Conservation (phyloP, 2,329 filamentous ascomycete species). For the Sclerotinia glacialis region DNA sequence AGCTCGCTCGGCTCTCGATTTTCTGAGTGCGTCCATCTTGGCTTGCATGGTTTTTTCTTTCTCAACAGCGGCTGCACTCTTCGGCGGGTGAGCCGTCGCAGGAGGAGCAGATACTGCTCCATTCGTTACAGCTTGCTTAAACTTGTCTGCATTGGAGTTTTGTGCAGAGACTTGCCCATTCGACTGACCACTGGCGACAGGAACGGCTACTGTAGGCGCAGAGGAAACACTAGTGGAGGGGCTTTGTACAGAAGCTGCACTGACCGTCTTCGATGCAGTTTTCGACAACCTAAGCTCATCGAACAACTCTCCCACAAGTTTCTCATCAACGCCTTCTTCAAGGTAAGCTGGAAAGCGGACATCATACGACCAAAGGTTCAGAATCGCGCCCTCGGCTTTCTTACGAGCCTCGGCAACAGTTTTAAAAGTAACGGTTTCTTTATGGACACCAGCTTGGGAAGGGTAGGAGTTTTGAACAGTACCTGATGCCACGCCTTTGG, state of each 20-base stretch:
- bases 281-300: slow-evolving; percentile 59
- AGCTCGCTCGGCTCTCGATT: slow-evolving; percentile 49
- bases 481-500: background rate
- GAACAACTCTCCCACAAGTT: slow-evolving; percentile 63
- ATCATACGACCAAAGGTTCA: slow-evolving; percentile 62
- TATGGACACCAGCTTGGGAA: background rate
- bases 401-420: slow-evolving; percentile 41
- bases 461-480: background rate
- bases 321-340: slow-evolving; percentile 66
- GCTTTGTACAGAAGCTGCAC: slow-evolving; percentile 8
- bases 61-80: slow-evolving; percentile 51
- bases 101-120: background rate
- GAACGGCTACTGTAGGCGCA: background rate
- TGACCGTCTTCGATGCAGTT: slow-evolving; percentile 31
- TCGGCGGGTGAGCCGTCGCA: slow-evolving; percentile 24
- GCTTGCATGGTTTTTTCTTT: slow-evolving; percentile 72
- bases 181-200: background rate
- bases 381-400: slow-evolving; percentile 64
- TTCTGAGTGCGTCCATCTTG: slow-evolving; percentile 73
- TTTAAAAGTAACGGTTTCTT: slow-evolving; percentile 7
- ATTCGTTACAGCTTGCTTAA: slow-evolving; percentile 6
- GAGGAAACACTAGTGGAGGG: slow-evolving; percentile 10
- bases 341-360: slow-evolving; percentile 73
- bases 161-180: background rate
- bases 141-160: background rate